Evolutionary conservation across 2,329 filamentous ascomycete species (phyloP), one percentile per base, ranked within the genome.

Genomic region (Hymenoscyphus linearis): DNA sequence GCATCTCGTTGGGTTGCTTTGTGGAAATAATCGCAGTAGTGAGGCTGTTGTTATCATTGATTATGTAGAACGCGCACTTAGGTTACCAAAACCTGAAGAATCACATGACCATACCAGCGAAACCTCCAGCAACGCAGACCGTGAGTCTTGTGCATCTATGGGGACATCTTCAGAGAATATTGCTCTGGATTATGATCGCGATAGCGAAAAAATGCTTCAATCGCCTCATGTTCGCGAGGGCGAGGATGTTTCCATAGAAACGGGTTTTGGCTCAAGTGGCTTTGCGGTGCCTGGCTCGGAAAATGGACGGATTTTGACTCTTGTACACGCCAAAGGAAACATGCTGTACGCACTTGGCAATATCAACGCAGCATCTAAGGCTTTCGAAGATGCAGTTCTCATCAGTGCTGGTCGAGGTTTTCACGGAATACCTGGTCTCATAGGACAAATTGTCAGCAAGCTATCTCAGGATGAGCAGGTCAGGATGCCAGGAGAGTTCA

Each of bases 321-420:
- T 99, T 16, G 86, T 98, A 47, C 95, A 99, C 75, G 93, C 93
- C 22, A 99, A 98, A 75, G 95, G 93, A n/a, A 98, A 98, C 65
- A 96, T 98, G 88, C 81, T 98, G 1, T 99, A 99, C 75, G 86
- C 90, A 27, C 78, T 96, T 34, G 93, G 93, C 53, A 88, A 97
- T 66, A 89, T 95, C 65, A 80, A 82, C 44, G 85, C 82, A 47
- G 95, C 95, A 50, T 92, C 93, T 0, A 85, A 86, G 68, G 91
- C 95, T 3, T 99, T 99, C 68, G 95, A 99, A 73, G 92, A 97
- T 74, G 93, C 93, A 0, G 91, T 99, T 3, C 76, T 97, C 58
- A 93, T 99, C 65, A 93, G 91, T 61, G 84, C 89, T 31, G 93
- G 92, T 1, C 83, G 86, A 64, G 80, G 82, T 54, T 82, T 88